Evolutionary conservation across 192 early-diverging fungal genomes (phyloP).

Genomic region (Coemansia sp.): DNA sequence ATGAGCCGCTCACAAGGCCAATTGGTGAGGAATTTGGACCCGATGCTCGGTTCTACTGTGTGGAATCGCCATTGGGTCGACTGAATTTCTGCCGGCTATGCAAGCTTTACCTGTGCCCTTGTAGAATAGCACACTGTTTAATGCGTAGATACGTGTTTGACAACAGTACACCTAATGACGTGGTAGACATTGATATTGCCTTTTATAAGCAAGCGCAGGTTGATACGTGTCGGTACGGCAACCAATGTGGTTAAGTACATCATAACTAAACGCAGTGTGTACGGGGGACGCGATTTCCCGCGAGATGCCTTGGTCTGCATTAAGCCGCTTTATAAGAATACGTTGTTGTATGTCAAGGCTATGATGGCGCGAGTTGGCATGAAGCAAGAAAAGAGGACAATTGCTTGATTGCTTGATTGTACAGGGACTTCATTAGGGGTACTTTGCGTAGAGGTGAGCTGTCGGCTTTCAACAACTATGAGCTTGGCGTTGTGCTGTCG

Average conservation of each 20-base stretch:
- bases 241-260: not conserved
- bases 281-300: conserved; percentile 10
- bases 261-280: not conserved
- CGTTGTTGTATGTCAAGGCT: conserved; percentile 33
- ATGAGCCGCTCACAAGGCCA: too few relatives aligned
- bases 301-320: not conserved
- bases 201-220: conserved; percentile 29
- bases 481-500: conserved; percentile 12
- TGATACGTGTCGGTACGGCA: conserved; percentile 4
- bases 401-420: conserved; percentile 36
- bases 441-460: not conserved
- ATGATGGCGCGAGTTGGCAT: conserved; percentile 14
- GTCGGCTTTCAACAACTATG: conserved; percentile 37
- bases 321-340: not conserved
- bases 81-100: conserved; percentile 25
- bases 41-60: conserved; percentile 17
- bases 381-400: conserved; percentile 24
- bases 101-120: conserved; percentile 29
- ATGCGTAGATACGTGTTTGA: not conserved
- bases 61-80: conserved; percentile 24
- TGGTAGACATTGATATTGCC: conserved; percentile 26
- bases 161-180: conserved; percentile 4
- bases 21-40: conserved; percentile 1
- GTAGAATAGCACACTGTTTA: not conserved
- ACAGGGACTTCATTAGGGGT: conserved; percentile 37